A percentile compares a stretch with the other conserved stretches of the same genome.
These are phyloP conservation scores for Aspergillus texensis DNA, from an alignment of 2,329 filamentous ascomycete species.

Conservation along the genomic window DNA sequence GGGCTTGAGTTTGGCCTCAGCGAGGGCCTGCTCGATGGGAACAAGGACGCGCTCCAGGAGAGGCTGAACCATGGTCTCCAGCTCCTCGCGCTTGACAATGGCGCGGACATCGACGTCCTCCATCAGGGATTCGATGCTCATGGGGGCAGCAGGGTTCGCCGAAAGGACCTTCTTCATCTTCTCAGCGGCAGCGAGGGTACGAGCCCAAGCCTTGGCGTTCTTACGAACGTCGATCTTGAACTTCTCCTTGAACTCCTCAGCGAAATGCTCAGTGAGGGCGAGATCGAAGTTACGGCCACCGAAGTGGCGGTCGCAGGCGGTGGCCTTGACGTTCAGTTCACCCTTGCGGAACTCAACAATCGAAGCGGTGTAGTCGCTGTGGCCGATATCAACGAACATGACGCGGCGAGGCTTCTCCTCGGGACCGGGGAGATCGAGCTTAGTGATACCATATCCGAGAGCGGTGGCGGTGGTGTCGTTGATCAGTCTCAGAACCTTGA, in stretches of 20 bases:
- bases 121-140: constrained; percentile 99
- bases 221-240: constrained; percentile 94
- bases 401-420: constrained; percentile 94
- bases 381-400: constrained; percentile 89
- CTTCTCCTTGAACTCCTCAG: constrained; percentile 94
- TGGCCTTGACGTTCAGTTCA: constrained; percentile 90
- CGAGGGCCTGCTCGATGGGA: constrained; percentile 86
- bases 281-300: constrained; percentile 97
- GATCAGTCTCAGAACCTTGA: constrained; percentile 91
- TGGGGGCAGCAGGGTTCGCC: constrained; percentile 85
- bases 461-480: constrained; percentile 98
- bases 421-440: constrained; percentile 82
- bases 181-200: constrained; percentile 85
- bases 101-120: constrained; percentile 90
- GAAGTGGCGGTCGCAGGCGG: constrained; percentile 91
- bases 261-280: constrained; percentile 91
- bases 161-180: constrained; percentile 99
- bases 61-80: constrained; percentile 87
- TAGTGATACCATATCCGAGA: constrained; percentile 96
- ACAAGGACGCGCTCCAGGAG: constrained; percentile 71
- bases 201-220: constrained; percentile 86
- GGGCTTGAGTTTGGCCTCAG: constrained; percentile 86
- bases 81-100: constrained; percentile 90
- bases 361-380: constrained; percentile 93
- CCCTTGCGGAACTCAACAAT: constrained; percentile 97